Evolutionary conservation across 2,329 filamentous ascomycete species (phyloP).

Genomic region (Cladophialophora bantiana): DNA sequence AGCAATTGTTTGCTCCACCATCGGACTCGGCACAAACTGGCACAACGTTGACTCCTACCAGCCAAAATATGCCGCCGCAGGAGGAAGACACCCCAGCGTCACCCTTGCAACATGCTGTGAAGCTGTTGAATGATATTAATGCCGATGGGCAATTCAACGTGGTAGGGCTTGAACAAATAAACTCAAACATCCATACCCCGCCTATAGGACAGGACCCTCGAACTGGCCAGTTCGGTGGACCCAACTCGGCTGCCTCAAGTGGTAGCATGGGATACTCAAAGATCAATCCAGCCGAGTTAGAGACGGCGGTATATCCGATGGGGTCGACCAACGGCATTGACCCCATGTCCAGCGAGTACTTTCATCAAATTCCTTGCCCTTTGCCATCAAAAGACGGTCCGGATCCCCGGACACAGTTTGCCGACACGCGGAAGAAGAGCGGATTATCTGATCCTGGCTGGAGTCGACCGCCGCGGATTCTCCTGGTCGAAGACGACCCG

Average conservation of each 20-base stretch:
- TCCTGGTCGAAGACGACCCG: conserved; percentile 85
- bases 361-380: conserved; percentile 90
- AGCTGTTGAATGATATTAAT: conserved; percentile 70
- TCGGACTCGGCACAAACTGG: conserved; percentile 51
- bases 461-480: conserved; percentile 75
- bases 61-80: conserved; percentile 52
- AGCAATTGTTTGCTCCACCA: conserved; percentile 51
- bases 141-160: conserved; percentile 70
- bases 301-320: conserved; percentile 85
- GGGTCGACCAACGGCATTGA: conserved; percentile 92
- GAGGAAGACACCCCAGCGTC: conserved; percentile 69
- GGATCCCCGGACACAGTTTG: conserved; percentile 55
- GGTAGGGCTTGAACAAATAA: conserved; percentile 70
- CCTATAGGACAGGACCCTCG: conserved; percentile 49
- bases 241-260: conserved; percentile 55
- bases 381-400: conserved; percentile 57
- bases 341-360: conserved; percentile 91
- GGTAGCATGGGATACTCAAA: conserved; percentile 59
- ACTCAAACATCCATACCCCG: conserved; percentile 39
- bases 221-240: conserved; percentile 57
- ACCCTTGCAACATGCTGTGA: conserved; percentile 71
- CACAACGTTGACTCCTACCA: conserved; percentile 53
- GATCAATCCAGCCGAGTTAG: conserved; percentile 62
- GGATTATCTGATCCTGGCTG: conserved; percentile 68
- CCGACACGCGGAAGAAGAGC: conserved; percentile 67